phyloP scores from a whole-genome alignment of 768 basidiomycete genomes.

The Termitomyces sp. region DNA sequence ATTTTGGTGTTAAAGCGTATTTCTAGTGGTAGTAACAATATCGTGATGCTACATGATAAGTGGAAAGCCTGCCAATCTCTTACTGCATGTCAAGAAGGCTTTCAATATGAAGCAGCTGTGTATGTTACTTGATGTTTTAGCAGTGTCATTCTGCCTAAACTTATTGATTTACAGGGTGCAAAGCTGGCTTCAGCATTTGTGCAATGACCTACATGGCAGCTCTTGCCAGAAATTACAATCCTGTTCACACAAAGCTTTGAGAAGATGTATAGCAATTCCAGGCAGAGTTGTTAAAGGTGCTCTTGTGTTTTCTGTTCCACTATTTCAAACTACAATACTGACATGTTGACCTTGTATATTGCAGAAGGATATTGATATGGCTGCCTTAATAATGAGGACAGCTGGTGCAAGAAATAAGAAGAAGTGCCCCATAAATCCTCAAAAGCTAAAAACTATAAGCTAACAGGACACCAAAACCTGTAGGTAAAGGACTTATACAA shows the following conservation, averaged over 20 bases:
- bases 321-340: background rate
- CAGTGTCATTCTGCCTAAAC: slow-evolving; percentile 2
- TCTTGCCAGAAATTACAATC: slow-evolving; percentile 34
- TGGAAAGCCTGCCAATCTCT: slow-evolving; percentile 64
- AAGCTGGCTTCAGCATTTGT: slow-evolving; percentile 81
- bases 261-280: slow-evolving; percentile 65
- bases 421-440: no score
- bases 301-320: background rate
- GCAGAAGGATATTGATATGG: slow-evolving; percentile 34
- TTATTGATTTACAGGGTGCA: slow-evolving; percentile 58
- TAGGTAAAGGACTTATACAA: no score
- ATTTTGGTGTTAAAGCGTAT: slow-evolving; percentile 92
- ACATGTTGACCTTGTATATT: background rate
- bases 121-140: slow-evolving; percentile 29
- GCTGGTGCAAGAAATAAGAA: no score
- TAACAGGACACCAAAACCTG: no score
- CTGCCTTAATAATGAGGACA: no score
- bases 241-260: slow-evolving; percentile 44
- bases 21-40: slow-evolving; percentile 83
- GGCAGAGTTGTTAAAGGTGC: slow-evolving; percentile 65
- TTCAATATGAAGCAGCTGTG: slow-evolving; percentile 88
- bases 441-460: no score
- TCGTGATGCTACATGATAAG: slow-evolving; percentile 86
- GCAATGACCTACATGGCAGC: slow-evolving; percentile 77
- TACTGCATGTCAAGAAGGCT: slow-evolving; percentile 85